phyloP scores from a whole-genome alignment of 1,139 yeast species.

The Candida sojae region DNA sequence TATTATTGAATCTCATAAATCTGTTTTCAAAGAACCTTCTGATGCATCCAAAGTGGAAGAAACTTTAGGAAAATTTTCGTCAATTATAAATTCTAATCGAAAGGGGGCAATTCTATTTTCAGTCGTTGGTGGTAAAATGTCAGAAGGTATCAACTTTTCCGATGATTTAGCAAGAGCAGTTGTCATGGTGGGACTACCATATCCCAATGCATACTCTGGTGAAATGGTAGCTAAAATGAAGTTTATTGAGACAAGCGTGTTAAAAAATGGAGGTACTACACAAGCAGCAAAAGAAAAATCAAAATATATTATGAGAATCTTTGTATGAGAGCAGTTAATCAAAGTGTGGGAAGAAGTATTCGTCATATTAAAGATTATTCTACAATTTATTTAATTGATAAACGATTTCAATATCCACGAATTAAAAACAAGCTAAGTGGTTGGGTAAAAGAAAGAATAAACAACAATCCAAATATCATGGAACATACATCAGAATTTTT shows the following conservation, averaged over 20 bases:
- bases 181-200: constrained; percentile 86
- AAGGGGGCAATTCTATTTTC: constrained; percentile 73
- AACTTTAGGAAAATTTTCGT: constrained; percentile 53
- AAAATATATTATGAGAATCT: constrained; percentile 75
- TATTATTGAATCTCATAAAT: constrained; percentile 38
- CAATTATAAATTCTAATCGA: constrained; percentile 19
- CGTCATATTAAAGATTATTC: constrained; percentile 85
- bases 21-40: constrained; percentile 59
- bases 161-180: constrained; percentile 87
- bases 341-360: constrained; percentile 90
- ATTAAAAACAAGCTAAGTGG: constrained; percentile 68
- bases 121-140: constrained; percentile 91
- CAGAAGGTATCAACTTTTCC: constrained; percentile 92
- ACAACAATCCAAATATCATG: background rate
- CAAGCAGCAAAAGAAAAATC: constrained; percentile 49
- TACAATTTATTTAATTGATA: constrained; percentile 69
- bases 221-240: constrained; percentile 75
- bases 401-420: constrained; percentile 49
- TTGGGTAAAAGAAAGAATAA: constrained; percentile 66
- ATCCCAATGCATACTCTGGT: constrained; percentile 82
- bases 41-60: constrained; percentile 42
- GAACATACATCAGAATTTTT: constrained; percentile 1
- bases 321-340: constrained; percentile 92
- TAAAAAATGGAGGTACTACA: constrained; percentile 40
- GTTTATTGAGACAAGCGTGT: constrained; percentile 55